phyloP scores from a whole-genome alignment of 805 yeast genomes.

The Candida xyloterini region DNA sequence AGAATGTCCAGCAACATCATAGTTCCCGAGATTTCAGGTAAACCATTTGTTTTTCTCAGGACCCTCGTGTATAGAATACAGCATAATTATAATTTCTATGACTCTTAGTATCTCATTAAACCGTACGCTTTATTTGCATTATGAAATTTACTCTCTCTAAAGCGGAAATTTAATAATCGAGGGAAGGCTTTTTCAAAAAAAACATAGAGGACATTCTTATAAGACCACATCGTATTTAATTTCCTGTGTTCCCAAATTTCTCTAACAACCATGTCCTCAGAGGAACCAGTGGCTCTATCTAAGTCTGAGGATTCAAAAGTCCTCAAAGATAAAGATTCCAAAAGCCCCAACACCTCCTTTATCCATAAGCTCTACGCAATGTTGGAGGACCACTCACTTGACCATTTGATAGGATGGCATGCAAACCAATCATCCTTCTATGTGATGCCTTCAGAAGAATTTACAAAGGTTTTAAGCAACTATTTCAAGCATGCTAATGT shows the following conservation, averaged over 20 bases:
- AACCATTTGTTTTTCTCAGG: too few species aligned
- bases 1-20: not conserved
- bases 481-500: conserved; percentile 81
- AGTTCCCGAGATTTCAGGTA: not conserved
- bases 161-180: not conserved
- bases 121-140: too few species aligned
- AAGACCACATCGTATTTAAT: not conserved
- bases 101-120: not conserved
- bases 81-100: not conserved
- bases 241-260: not conserved
- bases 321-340: conserved; percentile 5
- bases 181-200: not conserved
- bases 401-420: conserved; percentile 85
- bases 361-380: conserved; percentile 88
- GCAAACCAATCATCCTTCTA: conserved; percentile 63
- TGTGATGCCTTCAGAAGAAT: conserved; percentile 83
- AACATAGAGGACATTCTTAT: not conserved
- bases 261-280: conserved; percentile 7
- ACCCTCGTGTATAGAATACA: not conserved
- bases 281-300: conserved; percentile 11
- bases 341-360: conserved; percentile 44
- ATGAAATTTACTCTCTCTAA: not conserved
- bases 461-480: conserved; percentile 64
- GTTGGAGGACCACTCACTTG: conserved; percentile 73
- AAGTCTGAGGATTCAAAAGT: conserved; percentile 7